phyloP scores from a whole-genome alignment of 1,139 yeast genomes.

The Yamadazyma siamensis region DNA sequence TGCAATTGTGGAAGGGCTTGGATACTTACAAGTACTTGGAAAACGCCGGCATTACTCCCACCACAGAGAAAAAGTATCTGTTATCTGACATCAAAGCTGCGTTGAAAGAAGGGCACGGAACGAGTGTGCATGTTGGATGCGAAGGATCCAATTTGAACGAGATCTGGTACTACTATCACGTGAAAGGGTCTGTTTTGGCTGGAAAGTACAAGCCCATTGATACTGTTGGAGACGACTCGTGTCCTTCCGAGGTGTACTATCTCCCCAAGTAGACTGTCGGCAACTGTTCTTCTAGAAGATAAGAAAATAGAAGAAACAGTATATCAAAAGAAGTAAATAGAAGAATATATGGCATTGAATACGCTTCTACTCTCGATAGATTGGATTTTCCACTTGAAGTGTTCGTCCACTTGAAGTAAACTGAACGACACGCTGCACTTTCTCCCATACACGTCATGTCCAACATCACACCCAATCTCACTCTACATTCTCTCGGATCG shows the following conservation, averaged over 20 bases:
- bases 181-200: conserved; percentile 34
- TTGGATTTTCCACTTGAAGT: too few species aligned
- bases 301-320: too few species aligned
- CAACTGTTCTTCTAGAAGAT: neutral
- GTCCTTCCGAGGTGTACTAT: conserved; percentile 32
- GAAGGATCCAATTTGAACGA: conserved; percentile 30
- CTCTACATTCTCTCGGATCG: neutral
- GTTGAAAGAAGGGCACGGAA: conserved; percentile 26
- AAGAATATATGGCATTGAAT: too few species aligned
- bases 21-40: conserved; percentile 35
- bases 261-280: conserved; percentile 22
- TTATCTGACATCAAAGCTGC: conserved; percentile 30
- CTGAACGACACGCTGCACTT: neutral
- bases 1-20: conserved; percentile 32
- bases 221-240: conserved; percentile 20
- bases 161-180: conserved; percentile 37
- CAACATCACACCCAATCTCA: too few species aligned
- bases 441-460: too few species aligned
- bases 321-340: too few species aligned
- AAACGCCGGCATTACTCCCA: conserved; percentile 32
- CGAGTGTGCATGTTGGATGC: conserved; percentile 36
- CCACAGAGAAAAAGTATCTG: conserved; percentile 25
- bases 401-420: too few species aligned
- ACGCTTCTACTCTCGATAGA: too few species aligned
- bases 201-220: conserved; percentile 33